Conservation (phyloP, 2,329 filamentous ascomycete genomes). For the Lachnellula subtilissima region DNA sequence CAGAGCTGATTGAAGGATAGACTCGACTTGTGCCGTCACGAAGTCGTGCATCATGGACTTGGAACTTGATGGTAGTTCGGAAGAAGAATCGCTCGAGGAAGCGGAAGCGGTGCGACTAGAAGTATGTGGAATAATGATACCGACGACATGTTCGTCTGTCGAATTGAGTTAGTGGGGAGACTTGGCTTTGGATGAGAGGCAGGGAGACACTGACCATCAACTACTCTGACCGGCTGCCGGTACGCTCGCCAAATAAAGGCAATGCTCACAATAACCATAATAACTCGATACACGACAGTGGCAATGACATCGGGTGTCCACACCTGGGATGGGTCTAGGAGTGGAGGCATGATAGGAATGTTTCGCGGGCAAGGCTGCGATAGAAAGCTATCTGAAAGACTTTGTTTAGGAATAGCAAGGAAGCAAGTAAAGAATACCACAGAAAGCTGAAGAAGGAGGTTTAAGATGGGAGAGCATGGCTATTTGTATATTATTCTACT, state of each 20-base stretch:
- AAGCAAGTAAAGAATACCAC: neutral
- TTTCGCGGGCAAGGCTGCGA: neutral
- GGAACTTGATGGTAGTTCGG: neutral
- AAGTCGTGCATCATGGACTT: neutral
- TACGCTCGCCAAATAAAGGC: slow-evolving; percentile 7
- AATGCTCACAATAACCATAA: slow-evolving; percentile 7
- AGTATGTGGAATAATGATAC: neutral
- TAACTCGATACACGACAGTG: slow-evolving; percentile 4
- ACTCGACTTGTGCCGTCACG: neutral
- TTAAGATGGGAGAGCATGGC: neutral
- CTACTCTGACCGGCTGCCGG: neutral
- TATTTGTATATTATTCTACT: neutral
- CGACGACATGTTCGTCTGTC: neutral
- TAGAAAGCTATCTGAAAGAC: neutral
- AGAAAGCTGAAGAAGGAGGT: neutral
- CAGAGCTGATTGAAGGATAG: neutral
- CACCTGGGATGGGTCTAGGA: neutral
- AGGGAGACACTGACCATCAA: neutral
- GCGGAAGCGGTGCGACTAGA: neutral
- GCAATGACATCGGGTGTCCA: slow-evolving; percentile 10
- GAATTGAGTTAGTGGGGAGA: neutral
- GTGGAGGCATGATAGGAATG: neutral
- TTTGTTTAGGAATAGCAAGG: neutral
- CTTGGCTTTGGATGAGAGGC: neutral
- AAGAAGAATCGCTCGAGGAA: neutral